Percentiles rank a stretch among this genome's conserved stretches.
Evolutionary conservation across 1,284 basidiomycete genomes (phyloP).

Genomic region (Naganishia sp.): DNA sequence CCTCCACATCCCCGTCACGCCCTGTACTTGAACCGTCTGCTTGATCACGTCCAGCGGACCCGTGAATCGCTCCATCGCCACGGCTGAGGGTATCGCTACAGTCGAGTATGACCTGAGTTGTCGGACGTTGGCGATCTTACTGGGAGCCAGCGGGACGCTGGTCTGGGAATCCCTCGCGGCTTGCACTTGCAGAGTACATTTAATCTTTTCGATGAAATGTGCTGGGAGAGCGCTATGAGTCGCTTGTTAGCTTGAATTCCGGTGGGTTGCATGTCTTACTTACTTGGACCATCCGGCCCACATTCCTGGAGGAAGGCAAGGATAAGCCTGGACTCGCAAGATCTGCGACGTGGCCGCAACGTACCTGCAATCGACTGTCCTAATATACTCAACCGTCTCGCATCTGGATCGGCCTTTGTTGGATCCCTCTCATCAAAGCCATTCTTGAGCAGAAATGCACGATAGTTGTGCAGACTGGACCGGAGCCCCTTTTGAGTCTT

Average conservation of each 20-base stretch:
- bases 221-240: slow-evolving; percentile 47
- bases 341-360: background rate
- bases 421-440: slow-evolving; percentile 40
- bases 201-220: slow-evolving; percentile 54
- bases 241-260: background rate
- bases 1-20: slow-evolving; percentile 51
- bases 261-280: slow-evolving; percentile 22
- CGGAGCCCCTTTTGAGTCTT: background rate
- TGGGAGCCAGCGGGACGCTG: slow-evolving; percentile 23
- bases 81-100: background rate
- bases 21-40: slow-evolving; percentile 47
- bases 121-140: background rate
- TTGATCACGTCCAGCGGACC: slow-evolving; percentile 51
- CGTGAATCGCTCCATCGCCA: slow-evolving; percentile 34
- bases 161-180: slow-evolving; percentile 38
- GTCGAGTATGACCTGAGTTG: slow-evolving; percentile 18
- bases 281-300: slow-evolving; percentile 55
- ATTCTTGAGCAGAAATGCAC: slow-evolving; percentile 42
- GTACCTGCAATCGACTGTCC: slow-evolving; percentile 51
- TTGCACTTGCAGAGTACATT: slow-evolving; percentile 53
- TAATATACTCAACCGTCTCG: slow-evolving; percentile 42
- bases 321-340: no score
- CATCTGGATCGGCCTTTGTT: slow-evolving; percentile 30
- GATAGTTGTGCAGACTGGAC: slow-evolving; percentile 52
- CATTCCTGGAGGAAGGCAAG: slow-evolving; percentile 29